Base-by-base conservation (phyloP, 2,329 filamentous ascomycete genomes). In the Xenosphaeropsis pyriputrescens region DNA sequence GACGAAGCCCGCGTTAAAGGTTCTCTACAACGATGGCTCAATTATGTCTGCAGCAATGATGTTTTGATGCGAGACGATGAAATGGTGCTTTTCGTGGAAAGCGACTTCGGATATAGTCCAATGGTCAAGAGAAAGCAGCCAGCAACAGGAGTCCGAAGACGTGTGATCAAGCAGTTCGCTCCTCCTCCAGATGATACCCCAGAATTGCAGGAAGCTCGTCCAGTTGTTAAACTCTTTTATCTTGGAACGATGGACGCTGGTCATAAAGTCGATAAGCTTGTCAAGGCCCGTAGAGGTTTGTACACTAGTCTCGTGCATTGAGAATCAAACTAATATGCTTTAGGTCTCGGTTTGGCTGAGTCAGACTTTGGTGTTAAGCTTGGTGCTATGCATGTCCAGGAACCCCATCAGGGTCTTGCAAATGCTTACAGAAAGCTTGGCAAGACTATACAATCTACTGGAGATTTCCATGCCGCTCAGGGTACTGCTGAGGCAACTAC, bases 41-140 rank as follows among this genome's bases (percentile, higher is more conserved):
- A 93, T 58, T 83, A 84, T 41, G 81, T 98, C 15, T 93, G 91
- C 62, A 75, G 74, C 51, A 96, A 91, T 49, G 88, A 96, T 29
- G 78, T 93, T 1, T 72, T 98, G 6, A 93, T 94, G 67, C 76
- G 82, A 44, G 91, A 98, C 55, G 89, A 96, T 44, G 91, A 98
- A 61, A 89, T 96, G 76, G 76, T 95, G 5, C 78, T 96, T 42
- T 98, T 98, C 51, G 86, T 98, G n/a, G 91, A 98, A 61, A 94
- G 85, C 55, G 91, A 98, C 57, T 96, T 95, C 57, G 91, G 91
- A 31, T 98, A 98, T 60, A 95, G 86, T 52, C 91, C 91, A 1
- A 82, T 96, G 53, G 79, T 95, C 34, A 80, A 89, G 58, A 85
- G 86, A 70, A 94, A 93, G 66, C 91, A 98, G 59, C 91, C 91